Evolutionary conservation across 1,284 basidiomycete genomes (phyloP), one percentile per base, ranked within the genome.

Genomic region (Papiliotrema laurentii): DNA sequence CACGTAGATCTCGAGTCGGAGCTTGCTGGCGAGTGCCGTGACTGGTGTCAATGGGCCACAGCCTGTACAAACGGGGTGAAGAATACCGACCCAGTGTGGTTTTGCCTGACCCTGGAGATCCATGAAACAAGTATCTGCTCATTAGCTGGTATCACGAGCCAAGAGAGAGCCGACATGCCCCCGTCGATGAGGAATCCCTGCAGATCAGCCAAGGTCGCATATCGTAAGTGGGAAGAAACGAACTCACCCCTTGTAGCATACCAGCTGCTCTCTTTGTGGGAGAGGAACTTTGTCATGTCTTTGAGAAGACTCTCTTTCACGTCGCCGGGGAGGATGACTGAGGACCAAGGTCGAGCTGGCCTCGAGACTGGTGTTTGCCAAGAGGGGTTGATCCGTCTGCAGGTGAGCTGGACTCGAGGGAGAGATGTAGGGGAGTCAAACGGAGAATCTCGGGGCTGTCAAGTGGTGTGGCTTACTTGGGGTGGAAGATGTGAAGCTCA

Each of bases 41-140:
- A 53, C 62, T 64, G n/a, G 18, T 33, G 18, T 27, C 27, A 34
- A 25, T 37, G n/a, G 24, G n/a, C n/a, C n/a, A n/a, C n/a, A n/a
- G n/a, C n/a, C n/a, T n/a, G n/a, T n/a, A n/a, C n/a, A n/a, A n/a
- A n/a, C n/a, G n/a, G n/a, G n/a, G n/a, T n/a, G n/a, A n/a, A 16
- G 21, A 14, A 4, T 28, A 37, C 55, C 47, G 27, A 61, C 61
- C 58, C 5, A 63, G 47, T 13, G 61, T 63, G 2, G 56, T 66
- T 36, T 66, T 66, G 14, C 63, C 63, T 21, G 61, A 41, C 7
- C 63, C 63, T 2, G 63, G 63, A n/a, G 43, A 22, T 24, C 63
- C 63, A 33, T 66, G 56, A 18, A 66, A 54, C 1, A 66, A 44
- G 38, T 60, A 60, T n/a, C n/a, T n/a, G n/a, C n/a, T n/a, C n/a